Evolutionary conservation across 2,329 filamentous ascomycete species (phyloP).

Genomic region (Rutstroemia sp.): DNA sequence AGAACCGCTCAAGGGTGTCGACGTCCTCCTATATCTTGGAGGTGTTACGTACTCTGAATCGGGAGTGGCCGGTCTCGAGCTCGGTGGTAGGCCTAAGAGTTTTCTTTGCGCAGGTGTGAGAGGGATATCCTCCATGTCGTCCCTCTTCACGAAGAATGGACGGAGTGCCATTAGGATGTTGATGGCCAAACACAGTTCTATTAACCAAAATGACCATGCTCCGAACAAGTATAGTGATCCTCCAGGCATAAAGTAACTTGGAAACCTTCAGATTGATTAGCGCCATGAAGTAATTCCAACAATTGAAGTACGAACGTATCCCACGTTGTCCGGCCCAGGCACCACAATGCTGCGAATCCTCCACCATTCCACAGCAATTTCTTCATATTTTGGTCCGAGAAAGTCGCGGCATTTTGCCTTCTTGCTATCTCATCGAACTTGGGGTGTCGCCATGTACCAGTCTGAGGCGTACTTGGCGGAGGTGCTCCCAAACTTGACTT

Average conservation of each 20-base stretch:
- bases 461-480: slow-evolving; percentile 10
- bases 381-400: slow-evolving; percentile 69
- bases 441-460: slow-evolving; percentile 88
- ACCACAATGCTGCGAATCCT: slow-evolving; percentile 43
- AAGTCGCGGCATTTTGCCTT: slow-evolving; percentile 70
- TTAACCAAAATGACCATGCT: slow-evolving; percentile 33
- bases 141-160: slow-evolving; percentile 64
- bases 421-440: slow-evolving; percentile 78
- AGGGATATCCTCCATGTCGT: slow-evolving; percentile 81
- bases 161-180: slow-evolving; percentile 66
- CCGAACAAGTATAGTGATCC: slow-evolving; percentile 21
- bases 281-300: neutral
- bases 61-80: slow-evolving; percentile 54
- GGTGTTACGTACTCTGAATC: slow-evolving; percentile 74
- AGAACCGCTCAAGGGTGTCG: slow-evolving; percentile 49
- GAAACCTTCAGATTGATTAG: slow-evolving; percentile 23
- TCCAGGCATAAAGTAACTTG: slow-evolving; percentile 18
- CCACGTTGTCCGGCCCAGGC: slow-evolving; percentile 33
- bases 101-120: slow-evolving; percentile 83
- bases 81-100: slow-evolving; percentile 72
- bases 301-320: slow-evolving; percentile 15
- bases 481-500: neutral
- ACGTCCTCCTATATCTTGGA: slow-evolving; percentile 75
- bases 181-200: slow-evolving; percentile 52
- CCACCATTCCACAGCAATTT: slow-evolving; percentile 61